These are phyloP conservation scores for Cyphellophora attinorum DNA, from an alignment of 2,329 filamentous ascomycete genomes.

Conservation along the genomic window DNA sequence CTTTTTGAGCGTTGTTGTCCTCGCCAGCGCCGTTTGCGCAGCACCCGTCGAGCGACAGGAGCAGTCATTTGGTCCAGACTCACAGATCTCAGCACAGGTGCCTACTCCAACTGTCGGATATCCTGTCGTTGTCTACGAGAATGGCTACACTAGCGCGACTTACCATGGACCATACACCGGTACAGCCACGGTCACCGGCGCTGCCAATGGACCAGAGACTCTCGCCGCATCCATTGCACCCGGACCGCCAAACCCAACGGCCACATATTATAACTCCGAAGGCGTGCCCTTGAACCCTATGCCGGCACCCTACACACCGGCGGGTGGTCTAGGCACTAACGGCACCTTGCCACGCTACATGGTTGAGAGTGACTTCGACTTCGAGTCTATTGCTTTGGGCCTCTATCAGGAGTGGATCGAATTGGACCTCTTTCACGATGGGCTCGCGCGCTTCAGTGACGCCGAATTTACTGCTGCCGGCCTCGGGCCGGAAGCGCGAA, in stretches of 20 bases:
- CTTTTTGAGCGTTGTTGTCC: too few relatives aligned
- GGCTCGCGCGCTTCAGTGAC: constrained; percentile 57
- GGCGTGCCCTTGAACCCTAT: constrained; percentile 51
- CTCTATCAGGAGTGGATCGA: constrained; percentile 81
- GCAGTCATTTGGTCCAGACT: too few relatives aligned
- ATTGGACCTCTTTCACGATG: constrained; percentile 71
- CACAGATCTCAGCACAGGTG: too few relatives aligned
- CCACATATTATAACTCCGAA: constrained; percentile 63
- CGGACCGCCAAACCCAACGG: constrained; percentile 49
- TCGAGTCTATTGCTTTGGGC: constrained; percentile 63
- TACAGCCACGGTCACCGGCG: constrained; percentile 59
- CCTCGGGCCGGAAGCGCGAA: constrained; percentile 58
- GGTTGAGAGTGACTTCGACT: constrained; percentile 74
- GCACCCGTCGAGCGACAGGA: too few relatives aligned
- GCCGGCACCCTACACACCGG: constrained; percentile 63
- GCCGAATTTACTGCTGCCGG: constrained; percentile 61
- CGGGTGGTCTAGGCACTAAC: constrained; percentile 67
- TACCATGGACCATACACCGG: constrained; percentile 62
- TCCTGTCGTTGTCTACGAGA: too few relatives aligned
- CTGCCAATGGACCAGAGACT: constrained; percentile 46
- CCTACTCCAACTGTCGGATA: too few relatives aligned
- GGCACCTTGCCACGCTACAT: constrained; percentile 45
- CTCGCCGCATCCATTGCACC: constrained; percentile 49
- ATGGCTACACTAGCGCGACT: constrained; percentile 45
- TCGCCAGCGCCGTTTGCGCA: too few relatives aligned